Evolutionary conservation across 2,329 filamentous ascomycete species (phyloP).

Genomic region (Bipolaris victoriae): DNA sequence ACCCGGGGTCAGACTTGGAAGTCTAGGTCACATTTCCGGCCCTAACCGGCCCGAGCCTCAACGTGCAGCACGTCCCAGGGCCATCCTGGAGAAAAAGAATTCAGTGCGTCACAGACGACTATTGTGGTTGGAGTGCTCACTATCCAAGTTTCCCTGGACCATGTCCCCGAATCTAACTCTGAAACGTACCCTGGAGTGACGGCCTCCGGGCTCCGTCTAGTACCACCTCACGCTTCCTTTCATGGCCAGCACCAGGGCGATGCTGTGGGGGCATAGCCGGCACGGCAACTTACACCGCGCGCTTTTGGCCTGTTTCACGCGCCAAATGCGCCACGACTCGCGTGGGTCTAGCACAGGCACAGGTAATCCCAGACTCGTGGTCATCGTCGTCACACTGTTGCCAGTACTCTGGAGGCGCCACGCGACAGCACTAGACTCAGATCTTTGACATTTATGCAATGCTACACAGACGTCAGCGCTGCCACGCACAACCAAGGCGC

Average conservation of each 20-base stretch:
- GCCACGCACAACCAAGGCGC: slow-evolving; percentile 18
- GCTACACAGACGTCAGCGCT: slow-evolving; percentile 18
- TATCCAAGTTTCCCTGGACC: slow-evolving; percentile 5
- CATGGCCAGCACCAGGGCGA: slow-evolving; percentile 7
- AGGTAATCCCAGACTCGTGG: slow-evolving; percentile 19
- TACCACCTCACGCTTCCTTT: slow-evolving; percentile 5
- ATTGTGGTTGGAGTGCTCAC: slow-evolving; percentile 16
- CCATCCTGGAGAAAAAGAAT: slow-evolving; percentile 14
- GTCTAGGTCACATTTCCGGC: slow-evolving; percentile 30
- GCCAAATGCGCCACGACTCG: slow-evolving; percentile 20
- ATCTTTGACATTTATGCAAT: slow-evolving; percentile 17
- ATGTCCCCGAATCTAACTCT: slow-evolving; percentile 1
- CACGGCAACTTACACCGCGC: slow-evolving; percentile 11
- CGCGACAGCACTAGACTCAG: slow-evolving; percentile 13
- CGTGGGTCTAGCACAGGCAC: slow-evolving; percentile 10
- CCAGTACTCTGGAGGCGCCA: slow-evolving; percentile 19
- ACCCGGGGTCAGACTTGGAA: slow-evolving; percentile 25
- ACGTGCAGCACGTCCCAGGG: slow-evolving; percentile 31
- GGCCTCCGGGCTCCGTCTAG: slow-evolving; percentile 17
- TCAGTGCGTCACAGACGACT: slow-evolving; percentile 12
- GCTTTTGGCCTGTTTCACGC: slow-evolving; percentile 7
- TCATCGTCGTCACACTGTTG: slow-evolving; percentile 13
- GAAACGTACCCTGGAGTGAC: slow-evolving; percentile 8
- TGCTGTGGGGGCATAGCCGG: slow-evolving; percentile 4
- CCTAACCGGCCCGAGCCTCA: slow-evolving; percentile 42